phyloP scores from a whole-genome alignment of 148 eudicot genomes.

The Pouteria glomerata region DNA sequence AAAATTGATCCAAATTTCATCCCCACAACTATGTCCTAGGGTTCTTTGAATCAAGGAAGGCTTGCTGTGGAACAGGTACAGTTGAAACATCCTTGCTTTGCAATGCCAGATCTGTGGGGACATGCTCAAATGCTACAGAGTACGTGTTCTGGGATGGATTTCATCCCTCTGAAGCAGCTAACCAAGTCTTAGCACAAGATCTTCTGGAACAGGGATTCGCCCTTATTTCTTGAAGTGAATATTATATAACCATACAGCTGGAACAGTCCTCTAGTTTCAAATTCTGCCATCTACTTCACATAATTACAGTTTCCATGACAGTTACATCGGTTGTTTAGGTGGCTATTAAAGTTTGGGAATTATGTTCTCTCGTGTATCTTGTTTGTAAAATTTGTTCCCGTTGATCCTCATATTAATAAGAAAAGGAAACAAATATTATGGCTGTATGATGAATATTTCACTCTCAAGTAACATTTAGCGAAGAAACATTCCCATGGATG shows the following conservation, averaged over 20 bases:
- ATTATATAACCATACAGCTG: neutral
- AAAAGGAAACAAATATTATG: neutral
- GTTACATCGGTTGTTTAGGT: neutral
- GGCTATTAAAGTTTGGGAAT: neutral
- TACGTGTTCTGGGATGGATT: constrained; percentile 86
- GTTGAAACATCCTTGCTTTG: constrained; percentile 76
- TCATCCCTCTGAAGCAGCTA: constrained; percentile 86
- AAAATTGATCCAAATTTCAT: neutral
- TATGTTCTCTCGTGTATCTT: neutral
- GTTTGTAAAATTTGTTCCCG: too few relatives aligned
- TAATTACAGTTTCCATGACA: neutral
- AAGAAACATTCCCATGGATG: neutral
- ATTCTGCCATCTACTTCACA: constrained; percentile 6
- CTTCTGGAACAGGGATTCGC: constrained; percentile 61
- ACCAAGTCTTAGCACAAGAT: constrained; percentile 49
- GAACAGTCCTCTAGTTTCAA: constrained; percentile 1
- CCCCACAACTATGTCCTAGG: constrained; percentile 26
- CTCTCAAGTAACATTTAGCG: neutral
- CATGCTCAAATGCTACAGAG: constrained; percentile 67
- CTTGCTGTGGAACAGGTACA: constrained; percentile 80
- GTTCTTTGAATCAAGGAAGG: constrained; percentile 74
- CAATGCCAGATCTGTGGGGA: constrained; percentile 60
- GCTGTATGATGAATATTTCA: neutral
- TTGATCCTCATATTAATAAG: neutral
- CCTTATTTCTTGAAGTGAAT: constrained; percentile 38